A percentile compares a stretch with the other conserved stretches of the same genome.
Conservation (phyloP, 1,139 yeast species). For the Scheffersomyces titani region DNA sequence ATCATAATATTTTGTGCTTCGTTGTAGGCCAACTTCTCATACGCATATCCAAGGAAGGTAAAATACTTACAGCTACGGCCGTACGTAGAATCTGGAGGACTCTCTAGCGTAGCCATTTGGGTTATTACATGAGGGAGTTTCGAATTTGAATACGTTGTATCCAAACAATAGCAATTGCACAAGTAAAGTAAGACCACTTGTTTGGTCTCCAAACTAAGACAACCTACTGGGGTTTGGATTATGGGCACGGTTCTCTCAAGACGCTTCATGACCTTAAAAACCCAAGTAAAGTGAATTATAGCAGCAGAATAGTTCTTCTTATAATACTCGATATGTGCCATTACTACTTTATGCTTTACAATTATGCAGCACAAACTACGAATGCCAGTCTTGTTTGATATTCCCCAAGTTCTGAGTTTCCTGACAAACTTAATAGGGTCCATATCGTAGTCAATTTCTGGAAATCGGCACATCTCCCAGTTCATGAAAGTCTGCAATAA, state of each 20-base stretch:
- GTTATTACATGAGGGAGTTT: background rate
- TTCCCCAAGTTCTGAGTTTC: slow-evolving; percentile 12
- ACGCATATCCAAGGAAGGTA: slow-evolving; percentile 18
- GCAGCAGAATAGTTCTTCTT: slow-evolving; percentile 10
- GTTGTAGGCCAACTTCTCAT: slow-evolving; percentile 17
- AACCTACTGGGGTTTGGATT: slow-evolving; percentile 12
- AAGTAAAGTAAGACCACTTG: slow-evolving; percentile 14
- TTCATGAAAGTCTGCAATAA: slow-evolving; percentile 10
- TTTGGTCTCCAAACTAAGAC: slow-evolving; percentile 12
- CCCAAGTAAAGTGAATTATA: slow-evolving; percentile 21
- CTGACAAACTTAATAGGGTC: slow-evolving; percentile 13
- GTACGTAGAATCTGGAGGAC: slow-evolving; percentile 15
- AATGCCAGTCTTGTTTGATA: slow-evolving; percentile 1
- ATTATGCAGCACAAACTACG: slow-evolving; percentile 9
- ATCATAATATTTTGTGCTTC: slow-evolving; percentile 10
- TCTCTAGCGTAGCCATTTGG: background rate
- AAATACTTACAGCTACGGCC: slow-evolving; percentile 19
- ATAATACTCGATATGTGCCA: slow-evolving; percentile 16
- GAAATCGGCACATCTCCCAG: slow-evolving; percentile 10
- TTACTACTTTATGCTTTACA: slow-evolving; percentile 15
- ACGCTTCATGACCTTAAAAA: slow-evolving; percentile 13
- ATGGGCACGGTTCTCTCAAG: slow-evolving; percentile 8
- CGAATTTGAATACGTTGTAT: slow-evolving; percentile 1
- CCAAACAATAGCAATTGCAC: slow-evolving; percentile 17
- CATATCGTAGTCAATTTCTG: slow-evolving; percentile 16